Conservation (phyloP, 176 grass and related monocot species). For the Phragmites australis region DNA sequence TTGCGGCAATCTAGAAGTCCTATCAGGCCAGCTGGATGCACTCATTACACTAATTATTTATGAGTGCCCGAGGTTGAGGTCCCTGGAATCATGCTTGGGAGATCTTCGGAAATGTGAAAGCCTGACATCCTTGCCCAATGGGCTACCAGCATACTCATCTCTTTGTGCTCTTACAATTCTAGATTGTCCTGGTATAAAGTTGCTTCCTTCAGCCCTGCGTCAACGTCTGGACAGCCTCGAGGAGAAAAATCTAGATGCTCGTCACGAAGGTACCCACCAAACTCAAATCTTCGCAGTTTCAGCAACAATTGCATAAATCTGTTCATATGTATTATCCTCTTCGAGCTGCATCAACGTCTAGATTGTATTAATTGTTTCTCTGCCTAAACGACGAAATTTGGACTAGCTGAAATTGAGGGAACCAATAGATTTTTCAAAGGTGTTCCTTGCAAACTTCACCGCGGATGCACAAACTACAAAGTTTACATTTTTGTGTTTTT, state of each 20-base stretch:
- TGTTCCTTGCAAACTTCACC: too few relatives aligned
- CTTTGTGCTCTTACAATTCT: rapidly evolving
- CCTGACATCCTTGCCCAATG: neutral
- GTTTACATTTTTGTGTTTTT: too few relatives aligned
- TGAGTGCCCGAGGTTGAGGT: too few relatives aligned
- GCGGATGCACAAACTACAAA: too few relatives aligned
- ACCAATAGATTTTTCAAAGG: too few relatives aligned
- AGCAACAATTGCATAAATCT: too few relatives aligned
- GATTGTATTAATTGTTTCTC: too few relatives aligned
- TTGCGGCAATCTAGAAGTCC: neutral
- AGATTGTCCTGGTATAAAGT: neutral
- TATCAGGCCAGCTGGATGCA: neutral
- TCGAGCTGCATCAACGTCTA: too few relatives aligned
- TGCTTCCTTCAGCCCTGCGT: neutral
- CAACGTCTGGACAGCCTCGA: neutral
- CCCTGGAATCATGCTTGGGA: neutral
- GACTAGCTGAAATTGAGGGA: too few relatives aligned
- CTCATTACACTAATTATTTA: neutral
- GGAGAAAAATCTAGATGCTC: rapidly evolving
- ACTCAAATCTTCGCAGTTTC: too few relatives aligned
- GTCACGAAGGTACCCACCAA: neutral
- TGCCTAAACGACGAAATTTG: too few relatives aligned
- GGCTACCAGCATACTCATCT: neutral
- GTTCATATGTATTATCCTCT: too few relatives aligned
- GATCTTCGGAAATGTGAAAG: rapidly evolving